Evolutionary conservation across 176 grass and related monocot species (phyloP), one percentile per base, ranked within the genome.

Genomic region (Musa itinerans): DNA sequence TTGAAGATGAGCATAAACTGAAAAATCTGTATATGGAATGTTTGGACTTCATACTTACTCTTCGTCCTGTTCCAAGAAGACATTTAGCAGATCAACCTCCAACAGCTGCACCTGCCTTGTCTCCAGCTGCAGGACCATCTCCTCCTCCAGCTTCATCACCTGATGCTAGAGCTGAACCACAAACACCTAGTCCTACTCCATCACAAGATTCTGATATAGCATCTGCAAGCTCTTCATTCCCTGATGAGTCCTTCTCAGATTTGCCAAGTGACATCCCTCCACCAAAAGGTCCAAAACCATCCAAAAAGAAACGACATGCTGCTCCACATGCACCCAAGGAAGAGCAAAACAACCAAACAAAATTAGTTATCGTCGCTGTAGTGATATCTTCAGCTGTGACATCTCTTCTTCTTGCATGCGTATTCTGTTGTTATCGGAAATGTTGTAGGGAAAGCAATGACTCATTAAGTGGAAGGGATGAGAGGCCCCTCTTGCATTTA

Each of bases 401-500:
- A 56, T 74, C 24, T 74, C 72, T 74, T 74, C 72, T 74, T 43
- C 13, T 74, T 56, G 22, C 22, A 74, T 56, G 72, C 34, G 24
- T 34, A 55, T 74, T 74, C 0, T 74, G 72, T 74, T 74, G 72
- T 74, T 74, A 57, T 27, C 4, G 52, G 52, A 65, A 75, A 53
- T 92, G 17, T 52, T 58, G 21, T 59, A 83, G 53, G 57, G 2
- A 48, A 93, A 86, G 26, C 2, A 66, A 27, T 53, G 77, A 27
- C 63, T 85, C 63, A 56, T 61, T 81, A 48, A 24, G 7, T 25
- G 73, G 85, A 73, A 81, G 14, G 68, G 83, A 93, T 77, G 78
- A 91, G 75, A 83, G 83, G 43, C 81, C 85, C 25, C 82, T 87
- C 59, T 56, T 91, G 59, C 54, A 13, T 76, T 54, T 89, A 53